These are phyloP conservation scores for Saksenaea oblongispora DNA, from an alignment of 371 early-diverging fungal species.

Conservation along the genomic window DNA sequence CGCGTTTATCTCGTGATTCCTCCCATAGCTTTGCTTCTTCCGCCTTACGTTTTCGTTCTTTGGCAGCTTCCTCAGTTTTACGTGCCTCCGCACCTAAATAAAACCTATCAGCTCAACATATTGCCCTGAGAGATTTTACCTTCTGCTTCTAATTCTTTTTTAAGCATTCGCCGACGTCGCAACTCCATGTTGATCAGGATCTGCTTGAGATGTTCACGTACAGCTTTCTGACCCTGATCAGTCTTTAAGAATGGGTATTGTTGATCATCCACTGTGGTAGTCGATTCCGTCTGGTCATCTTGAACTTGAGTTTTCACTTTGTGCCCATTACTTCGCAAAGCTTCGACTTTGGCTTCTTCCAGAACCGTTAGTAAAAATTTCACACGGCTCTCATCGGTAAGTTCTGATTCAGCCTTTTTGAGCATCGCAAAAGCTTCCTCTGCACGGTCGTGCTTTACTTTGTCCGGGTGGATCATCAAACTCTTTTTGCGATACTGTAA, in stretches of 20 bases:
- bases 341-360: constrained; percentile 69
- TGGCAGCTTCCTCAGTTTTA: constrained; percentile 56
- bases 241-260: constrained; percentile 45
- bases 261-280: constrained; percentile 28
- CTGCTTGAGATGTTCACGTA: constrained; percentile 61
- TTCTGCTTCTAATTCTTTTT: constrained; percentile 74
- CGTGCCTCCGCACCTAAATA: constrained; percentile 55
- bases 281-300: constrained; percentile 25
- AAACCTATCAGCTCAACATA: constrained; percentile 18
- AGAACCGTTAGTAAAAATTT: constrained; percentile 60
- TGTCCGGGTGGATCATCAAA: constrained; percentile 91
- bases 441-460: constrained; percentile 76
- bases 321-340: constrained; percentile 48
- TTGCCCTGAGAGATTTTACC: constrained; percentile 31
- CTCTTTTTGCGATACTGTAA: constrained; percentile 82
- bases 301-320: constrained; percentile 42
- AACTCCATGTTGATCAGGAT: constrained; percentile 65
- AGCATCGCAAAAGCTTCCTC: constrained; percentile 82
- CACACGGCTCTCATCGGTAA: constrained; percentile 68
- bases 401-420: constrained; percentile 82
- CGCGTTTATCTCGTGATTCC: constrained; percentile 66
- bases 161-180: constrained; percentile 62
- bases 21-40: constrained; percentile 78
- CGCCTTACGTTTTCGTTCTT: constrained; percentile 61
- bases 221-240: constrained; percentile 35